A percentile compares a stretch with the other conserved stretches of the same genome.
These are phyloP conservation scores for Ballota nigra DNA, from an alignment of 257 asterid genomes.

Conservation along the genomic window DNA sequence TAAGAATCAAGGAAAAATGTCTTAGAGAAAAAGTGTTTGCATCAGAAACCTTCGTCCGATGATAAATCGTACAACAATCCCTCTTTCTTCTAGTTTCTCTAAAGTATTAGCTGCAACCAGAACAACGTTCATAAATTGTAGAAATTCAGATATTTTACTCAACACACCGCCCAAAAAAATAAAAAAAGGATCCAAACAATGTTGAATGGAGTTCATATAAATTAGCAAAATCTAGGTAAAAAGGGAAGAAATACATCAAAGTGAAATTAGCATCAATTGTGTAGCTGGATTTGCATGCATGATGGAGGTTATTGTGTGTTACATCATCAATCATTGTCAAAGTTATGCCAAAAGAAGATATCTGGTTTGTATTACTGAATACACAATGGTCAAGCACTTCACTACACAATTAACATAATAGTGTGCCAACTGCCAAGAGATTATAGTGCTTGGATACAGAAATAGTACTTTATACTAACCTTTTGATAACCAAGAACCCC, in stretches of 20 bases:
- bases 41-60: slow-evolving; percentile 77
- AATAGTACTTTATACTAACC: slow-evolving; percentile 41
- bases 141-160: background rate
- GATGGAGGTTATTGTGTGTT: slow-evolving; percentile 3
- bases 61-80: slow-evolving; percentile 68
- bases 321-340: background rate
- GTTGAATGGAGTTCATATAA: background rate
- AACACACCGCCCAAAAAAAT: too few relatives aligned
- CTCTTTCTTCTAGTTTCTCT: slow-evolving; percentile 73
- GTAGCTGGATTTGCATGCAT: background rate
- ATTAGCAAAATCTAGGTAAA: slow-evolving; percentile 3
- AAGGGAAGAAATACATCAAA: background rate
- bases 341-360: background rate
- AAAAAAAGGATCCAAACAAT: slow-evolving; percentile 7
- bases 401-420: background rate
- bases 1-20: slow-evolving; percentile 18
- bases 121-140: slow-evolving; percentile 18
- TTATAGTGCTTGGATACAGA: background rate
- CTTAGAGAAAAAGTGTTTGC: slow-evolving; percentile 15
- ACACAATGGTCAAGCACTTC: background rate
- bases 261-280: background rate
- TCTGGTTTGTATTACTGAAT: background rate
- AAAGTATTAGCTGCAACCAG: slow-evolving; percentile 59
- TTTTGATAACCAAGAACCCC: slow-evolving; percentile 84
- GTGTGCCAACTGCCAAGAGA: background rate